phyloP scores from a whole-genome alignment of 2,329 filamentous ascomycete genomes.

The Monosporascus sp. region DNA sequence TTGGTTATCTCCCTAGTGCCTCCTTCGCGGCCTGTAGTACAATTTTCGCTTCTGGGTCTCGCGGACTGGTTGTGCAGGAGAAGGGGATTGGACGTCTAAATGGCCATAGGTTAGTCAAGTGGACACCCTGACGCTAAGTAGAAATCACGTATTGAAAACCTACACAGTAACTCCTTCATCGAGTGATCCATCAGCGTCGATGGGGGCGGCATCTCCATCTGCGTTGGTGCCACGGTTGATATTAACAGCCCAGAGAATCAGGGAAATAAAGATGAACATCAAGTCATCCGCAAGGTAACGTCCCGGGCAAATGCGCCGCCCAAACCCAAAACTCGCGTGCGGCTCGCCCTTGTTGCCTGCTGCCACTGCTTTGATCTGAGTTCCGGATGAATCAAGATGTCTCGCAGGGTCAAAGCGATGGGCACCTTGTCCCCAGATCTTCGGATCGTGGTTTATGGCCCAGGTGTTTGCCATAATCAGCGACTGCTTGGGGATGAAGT shows the following conservation, averaged over 20 bases:
- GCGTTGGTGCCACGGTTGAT: neutral
- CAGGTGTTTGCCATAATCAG: neutral
- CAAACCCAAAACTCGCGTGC: neutral
- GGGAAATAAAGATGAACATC: neutral
- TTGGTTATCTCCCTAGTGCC: too few species aligned
- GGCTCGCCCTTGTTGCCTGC: neutral
- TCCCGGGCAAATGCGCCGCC: neutral
- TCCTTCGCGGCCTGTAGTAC: neutral
- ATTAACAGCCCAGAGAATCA: neutral
- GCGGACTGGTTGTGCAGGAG: neutral
- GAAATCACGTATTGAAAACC: neutral
- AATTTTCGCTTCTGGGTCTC: neutral
- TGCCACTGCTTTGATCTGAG: neutral
- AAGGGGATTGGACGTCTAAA: neutral
- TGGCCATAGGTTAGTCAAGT: neutral
- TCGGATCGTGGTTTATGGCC: neutral
- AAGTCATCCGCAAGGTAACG: neutral
- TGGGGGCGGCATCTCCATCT: neutral
- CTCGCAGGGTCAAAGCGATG: neutral
- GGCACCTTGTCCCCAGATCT: neutral
- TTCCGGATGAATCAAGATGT: neutral
- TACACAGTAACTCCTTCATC: neutral
- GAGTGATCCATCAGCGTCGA: neutral
- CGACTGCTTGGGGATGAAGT: neutral
- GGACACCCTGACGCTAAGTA: neutral